Evolutionary conservation across 2,329 filamentous ascomycete genomes (phyloP), one percentile per base, ranked within the genome.

Genomic region (Phaeoacremonium minimum): DNA sequence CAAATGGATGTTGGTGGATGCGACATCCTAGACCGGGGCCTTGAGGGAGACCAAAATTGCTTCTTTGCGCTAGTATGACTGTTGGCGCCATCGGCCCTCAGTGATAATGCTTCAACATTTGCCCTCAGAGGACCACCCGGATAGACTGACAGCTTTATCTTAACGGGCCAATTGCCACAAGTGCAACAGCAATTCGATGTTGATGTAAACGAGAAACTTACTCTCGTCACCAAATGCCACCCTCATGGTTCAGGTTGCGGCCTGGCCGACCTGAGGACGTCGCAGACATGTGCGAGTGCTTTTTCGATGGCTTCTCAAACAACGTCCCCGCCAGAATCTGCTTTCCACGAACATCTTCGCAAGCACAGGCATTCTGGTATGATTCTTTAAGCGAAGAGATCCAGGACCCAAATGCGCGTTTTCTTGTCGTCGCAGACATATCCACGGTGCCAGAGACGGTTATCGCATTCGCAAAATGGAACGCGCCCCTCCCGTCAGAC

Each of bases 381-480:
- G 37, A 47, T 11, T 44, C 46, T 7, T 46, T 66, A 3, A 18
- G 51, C 6, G 51, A 62, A n/a, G 67, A 70, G 29, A 43, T 77
- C 2, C 34, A 45, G 2, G 53, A 67, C n/a, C 55, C 63, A 0
- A 40, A 54, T 18, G 56, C 57, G 4, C 57, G 63, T 16, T 55
- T 68, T 15, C 44, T 71, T 5, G 63, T 67, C 18, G 49, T 70
- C 7, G 55, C 56, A 5, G 63, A 67, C 33, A 28, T 55, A 13
- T 36, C 37, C 11, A 12, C 33, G 13, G 15, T 0, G 33, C 42
- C n/a, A 36, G 46, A n/a, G 20, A 45, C 49, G 2, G 40, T 71
- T 3, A 47, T 73, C 16, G 67, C 65, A 1, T 73, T 69, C 38
- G 62, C 64, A 5, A 71, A 74, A 46, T 77, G 73, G 74, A 28